Evolutionary conservation across 2,329 filamentous ascomycete species (phyloP), one percentile per base, ranked within the genome.

Genomic region (Botrytis squamosa): DNA sequence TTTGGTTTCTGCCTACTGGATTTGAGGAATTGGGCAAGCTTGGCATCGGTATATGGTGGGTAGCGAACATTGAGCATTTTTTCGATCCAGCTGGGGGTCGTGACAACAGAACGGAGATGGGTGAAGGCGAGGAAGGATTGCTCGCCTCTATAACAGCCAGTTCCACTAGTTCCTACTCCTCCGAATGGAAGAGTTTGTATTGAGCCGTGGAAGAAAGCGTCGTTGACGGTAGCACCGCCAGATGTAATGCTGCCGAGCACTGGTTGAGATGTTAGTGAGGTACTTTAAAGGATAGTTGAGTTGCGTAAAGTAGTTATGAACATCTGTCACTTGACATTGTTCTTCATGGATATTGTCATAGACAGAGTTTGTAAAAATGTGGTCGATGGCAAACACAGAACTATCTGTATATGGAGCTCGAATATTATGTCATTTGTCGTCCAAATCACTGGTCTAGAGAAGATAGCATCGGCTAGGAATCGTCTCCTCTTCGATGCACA

Each of bases 91-190:
- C 81, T 79, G 0, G 91, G 91, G 7, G 90, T 92, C 63, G 85
- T 86, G 36, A 89, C 88, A 49, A 93, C 83, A 68, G 83, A 83
- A 57, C 87, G 84, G 46, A 85, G 85, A 81, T 93, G 91, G 2
- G 88, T 88, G 80, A 92, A 93, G 77, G 84, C 84, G 78, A 93
- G 90, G 82, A 93, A 93, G 2, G 87, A 89, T n/a, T 91, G 86
- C 80, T 90, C 90, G 75, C 94, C 94, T 78, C 92, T 90, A 85
- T 97, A 97, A 44, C 88, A 85, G 75, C 94, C 94, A 75, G 88
- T 87, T 71, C 94, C 94, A 63, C 91, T 93, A 77, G 92, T 88
- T 76, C 94, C 94, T 12, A 97, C 91, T 78, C 94, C 94, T 76
- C 94, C 94, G 81, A 97, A 97, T 55, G 92, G 86, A 2, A 96